These are phyloP conservation scores for Groenewaldozyma tartarivorans DNA, from an alignment of 805 yeast genomes.

Conservation along the genomic window DNA sequence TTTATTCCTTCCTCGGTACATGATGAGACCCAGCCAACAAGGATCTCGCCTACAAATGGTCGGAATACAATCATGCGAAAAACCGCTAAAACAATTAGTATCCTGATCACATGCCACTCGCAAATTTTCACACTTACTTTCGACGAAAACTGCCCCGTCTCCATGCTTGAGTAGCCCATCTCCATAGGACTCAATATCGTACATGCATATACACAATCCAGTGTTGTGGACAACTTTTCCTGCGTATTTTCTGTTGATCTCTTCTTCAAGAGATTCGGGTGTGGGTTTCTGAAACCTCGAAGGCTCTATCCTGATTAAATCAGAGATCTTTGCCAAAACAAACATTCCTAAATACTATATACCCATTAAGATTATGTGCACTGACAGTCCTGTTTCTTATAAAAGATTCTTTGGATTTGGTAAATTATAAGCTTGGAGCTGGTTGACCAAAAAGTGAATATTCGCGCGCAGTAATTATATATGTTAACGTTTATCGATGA, in stretches of 20 bases:
- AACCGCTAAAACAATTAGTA: slow-evolving; percentile 30
- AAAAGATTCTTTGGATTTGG: too few relatives aligned
- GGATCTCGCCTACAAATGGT: slow-evolving; percentile 88
- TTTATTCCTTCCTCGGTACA: slow-evolving; percentile 83
- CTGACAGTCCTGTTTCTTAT: too few relatives aligned
- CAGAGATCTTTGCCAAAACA: slow-evolving; percentile 69
- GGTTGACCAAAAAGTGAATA: too few relatives aligned
- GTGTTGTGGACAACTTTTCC: slow-evolving; percentile 76
- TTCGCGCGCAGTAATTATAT: too few relatives aligned
- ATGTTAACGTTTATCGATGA: too few relatives aligned
- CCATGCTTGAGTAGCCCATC: slow-evolving; percentile 92
- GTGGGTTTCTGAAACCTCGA: slow-evolving; percentile 67
- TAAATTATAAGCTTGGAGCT: too few relatives aligned
- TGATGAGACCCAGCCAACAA: slow-evolving; percentile 88
- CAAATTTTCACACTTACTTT: slow-evolving; percentile 20
- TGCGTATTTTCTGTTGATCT: slow-evolving; percentile 74
- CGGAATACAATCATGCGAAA: slow-evolving; percentile 78
- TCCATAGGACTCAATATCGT: slow-evolving; percentile 72
- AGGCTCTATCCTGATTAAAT: slow-evolving; percentile 83
- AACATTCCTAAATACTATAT: too few relatives aligned
- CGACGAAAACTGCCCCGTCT: slow-evolving; percentile 81
- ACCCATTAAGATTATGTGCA: too few relatives aligned
- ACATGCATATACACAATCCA: slow-evolving; percentile 76
- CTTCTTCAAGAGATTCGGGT: slow-evolving; percentile 63
- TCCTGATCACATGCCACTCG: not conserved